Evolutionary conservation across 2,329 filamentous ascomycete species (phyloP), one percentile per base, ranked within the genome.

Genomic region (Fusarium cicatricum): DNA sequence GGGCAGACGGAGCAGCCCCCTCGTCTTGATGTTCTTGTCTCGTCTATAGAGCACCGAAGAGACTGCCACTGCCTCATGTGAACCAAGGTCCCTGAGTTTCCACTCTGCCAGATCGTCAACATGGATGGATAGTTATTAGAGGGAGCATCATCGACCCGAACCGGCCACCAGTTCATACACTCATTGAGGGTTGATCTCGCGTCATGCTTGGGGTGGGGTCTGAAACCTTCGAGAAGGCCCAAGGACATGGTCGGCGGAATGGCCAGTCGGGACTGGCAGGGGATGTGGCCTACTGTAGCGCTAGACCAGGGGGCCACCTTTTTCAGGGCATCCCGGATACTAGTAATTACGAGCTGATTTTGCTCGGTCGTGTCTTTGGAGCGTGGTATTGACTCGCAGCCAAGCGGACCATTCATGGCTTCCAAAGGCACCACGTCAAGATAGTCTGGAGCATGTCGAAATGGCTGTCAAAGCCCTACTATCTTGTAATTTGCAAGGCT

Each of bases 191-290:
- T 50, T 69, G 66, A 67, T 69, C 65, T 69, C 55, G 63, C 66
- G 52, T 60, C 60, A 68, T 67, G 64, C 63, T 64, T 3, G 52
- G 61, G 54, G 44, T 56, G 56, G 37, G 47, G 58, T 58, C 54
- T 67, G 65, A 69, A 69, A 68, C 67, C 66, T 69, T 69, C 67
- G 60, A 66, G 67, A 69, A 69, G 65, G 65, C 65, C 67, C 67
- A 69, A 65, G 67, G 67, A 60, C 65, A 69, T 69, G 67, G 66
- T 69, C 67, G 60, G 66, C 61, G 65, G 66, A 69, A 69, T 65
- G 55, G 40, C 48, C 55, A 64, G 52, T 65, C 52, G 52, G 42
- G 45, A 16, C 44, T 31, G 51, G 51, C 66, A 68, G 54, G 66
- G 66, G 52, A 38, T 12, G 34, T 36, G 34, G 51, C 42, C 58